phyloP scores from a whole-genome alignment of 305 asterid genomes.

The Rubia peregrina region DNA sequence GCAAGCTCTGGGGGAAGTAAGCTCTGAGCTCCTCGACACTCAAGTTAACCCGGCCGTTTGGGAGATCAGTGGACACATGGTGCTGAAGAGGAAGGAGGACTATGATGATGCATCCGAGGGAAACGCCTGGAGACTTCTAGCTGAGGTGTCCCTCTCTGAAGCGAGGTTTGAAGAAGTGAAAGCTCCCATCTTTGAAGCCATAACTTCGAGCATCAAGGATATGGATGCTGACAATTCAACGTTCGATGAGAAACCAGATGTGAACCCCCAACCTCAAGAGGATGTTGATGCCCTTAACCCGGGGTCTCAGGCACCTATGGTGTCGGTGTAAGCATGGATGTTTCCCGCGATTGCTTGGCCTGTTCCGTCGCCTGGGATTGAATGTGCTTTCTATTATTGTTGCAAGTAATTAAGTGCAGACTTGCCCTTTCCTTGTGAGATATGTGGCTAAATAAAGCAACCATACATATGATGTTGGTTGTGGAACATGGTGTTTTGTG shows the following conservation, averaged over 20 bases:
- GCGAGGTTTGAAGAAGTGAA: constrained; percentile 76
- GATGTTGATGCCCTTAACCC: constrained; percentile 38
- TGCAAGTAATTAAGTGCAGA: constrained; percentile 4
- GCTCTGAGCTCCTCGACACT: constrained; percentile 70
- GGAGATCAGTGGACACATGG: constrained; percentile 96
- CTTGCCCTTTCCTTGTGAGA: constrained; percentile 8
- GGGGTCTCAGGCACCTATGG: constrained; percentile 43
- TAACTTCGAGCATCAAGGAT: constrained; percentile 30
- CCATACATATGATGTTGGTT: constrained; percentile 21
- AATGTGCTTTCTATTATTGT: constrained; percentile 1
- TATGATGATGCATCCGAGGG: constrained; percentile 68
- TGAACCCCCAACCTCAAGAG: constrained; percentile 31
- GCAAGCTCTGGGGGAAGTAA: constrained; percentile 90
- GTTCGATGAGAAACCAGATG: constrained; percentile 30
- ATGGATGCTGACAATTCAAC: constrained; percentile 7
- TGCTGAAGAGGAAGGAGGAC: constrained; percentile 71
- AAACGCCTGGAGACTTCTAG: constrained; percentile 84
- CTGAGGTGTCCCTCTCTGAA: constrained; percentile 80
- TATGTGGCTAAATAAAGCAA: constrained; percentile 31
- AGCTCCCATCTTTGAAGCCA: constrained; percentile 57
- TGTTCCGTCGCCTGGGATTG: neutral
- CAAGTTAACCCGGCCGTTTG: constrained; percentile 94
- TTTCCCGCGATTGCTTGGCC: neutral
- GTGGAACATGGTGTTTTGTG: constrained; percentile 17
- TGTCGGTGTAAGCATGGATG: constrained; percentile 31